Percentiles rank a stretch among this genome's conserved stretches.
Conservation (phyloP, 768 basidiomycete species). For the Pleurotus giganteus region DNA sequence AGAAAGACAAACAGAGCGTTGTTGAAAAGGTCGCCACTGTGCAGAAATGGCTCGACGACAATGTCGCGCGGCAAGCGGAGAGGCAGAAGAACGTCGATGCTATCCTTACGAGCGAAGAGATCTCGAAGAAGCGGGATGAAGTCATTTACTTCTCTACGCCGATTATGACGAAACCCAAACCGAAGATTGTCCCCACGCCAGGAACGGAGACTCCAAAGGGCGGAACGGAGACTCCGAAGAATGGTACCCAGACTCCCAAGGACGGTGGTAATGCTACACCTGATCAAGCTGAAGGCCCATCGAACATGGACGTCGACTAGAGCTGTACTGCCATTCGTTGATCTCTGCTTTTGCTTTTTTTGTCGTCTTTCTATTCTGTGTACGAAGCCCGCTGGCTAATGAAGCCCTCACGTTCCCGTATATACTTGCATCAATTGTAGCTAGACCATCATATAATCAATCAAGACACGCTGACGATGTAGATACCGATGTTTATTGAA, state of each 20-base stretch:
- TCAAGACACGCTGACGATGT: too few relatives aligned
- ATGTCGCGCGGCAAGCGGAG: slow-evolving; percentile 84
- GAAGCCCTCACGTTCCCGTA: too few relatives aligned
- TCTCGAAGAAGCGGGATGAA: slow-evolving; percentile 91
- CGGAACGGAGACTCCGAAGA: slow-evolving; percentile 74
- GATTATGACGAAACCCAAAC: slow-evolving; percentile 91
- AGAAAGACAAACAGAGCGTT: slow-evolving; percentile 81
- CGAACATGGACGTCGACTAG: slow-evolving; percentile 88
- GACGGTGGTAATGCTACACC: slow-evolving; percentile 38
- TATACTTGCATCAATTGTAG: too few relatives aligned
- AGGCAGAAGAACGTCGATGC: slow-evolving; percentile 87
- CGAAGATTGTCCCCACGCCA: slow-evolving; percentile 61
- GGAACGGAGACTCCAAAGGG: slow-evolving; percentile 28
- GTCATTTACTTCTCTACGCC: slow-evolving; percentile 86
- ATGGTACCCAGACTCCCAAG: slow-evolving; percentile 51
- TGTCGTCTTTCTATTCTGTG: neutral
- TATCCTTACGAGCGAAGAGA: slow-evolving; percentile 76
- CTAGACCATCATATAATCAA: too few relatives aligned
- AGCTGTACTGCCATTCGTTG: slow-evolving; percentile 7
- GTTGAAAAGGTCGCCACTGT: slow-evolving; percentile 88
- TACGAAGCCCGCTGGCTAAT: too few relatives aligned
- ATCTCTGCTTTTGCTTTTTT: neutral
- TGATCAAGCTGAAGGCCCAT: slow-evolving; percentile 42
- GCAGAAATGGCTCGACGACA: slow-evolving; percentile 96
- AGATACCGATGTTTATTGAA: too few relatives aligned